Base-by-base conservation (phyloP, 1,139 yeast species). In the Scheffersomyces parashehatae region DNA sequence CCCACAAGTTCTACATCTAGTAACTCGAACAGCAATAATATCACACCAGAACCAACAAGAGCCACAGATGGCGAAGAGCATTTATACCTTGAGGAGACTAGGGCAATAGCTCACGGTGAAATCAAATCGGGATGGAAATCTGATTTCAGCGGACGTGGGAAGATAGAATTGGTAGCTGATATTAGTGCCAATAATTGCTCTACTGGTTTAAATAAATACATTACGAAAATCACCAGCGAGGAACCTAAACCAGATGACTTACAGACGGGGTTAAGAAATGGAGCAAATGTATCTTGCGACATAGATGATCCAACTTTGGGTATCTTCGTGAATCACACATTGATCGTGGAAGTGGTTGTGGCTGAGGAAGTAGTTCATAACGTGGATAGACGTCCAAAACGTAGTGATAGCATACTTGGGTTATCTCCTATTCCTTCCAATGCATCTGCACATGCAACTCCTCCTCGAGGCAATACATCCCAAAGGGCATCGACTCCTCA, bases 101-200 rank as follows among this genome's bases (percentile, higher is more conserved):
- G 93, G 36, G 81, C 88, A 1, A 73, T 93, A 10, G 79, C 85
- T 11, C 79, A 82, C 43, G 97, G 97, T 5, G 96, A 88, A 47
- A 66, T 89, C 58, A 88, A 86, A 60, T 75, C 80, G 20, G 99
- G 99, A 5, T 93, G 99, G 99, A 93, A 93, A 63, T 82, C 95
- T 0, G 98, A 95, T 64, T 91, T 85, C 60, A 65, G 81, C 12
- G 86, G 82, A 29, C 72, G 73, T 33, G 98, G 97, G 5, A 75
- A 78, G 46, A 83, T 90, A 44, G 96, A 89, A 64, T 62, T 89
- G 45, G 82, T 84, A 29, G 88, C 88, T 4, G 88, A 81, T 50
- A 82, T 86, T 36, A 75, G 77, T 31, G 79, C 85, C 28, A 70
- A 73, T 64, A 65, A 73, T 43, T 67, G 82, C 42, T 70, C 82